These are phyloP conservation scores for Saxophila tyrrhenica DNA, from an alignment of 495 filamentous ascomycete genomes.

Conservation along the genomic window DNA sequence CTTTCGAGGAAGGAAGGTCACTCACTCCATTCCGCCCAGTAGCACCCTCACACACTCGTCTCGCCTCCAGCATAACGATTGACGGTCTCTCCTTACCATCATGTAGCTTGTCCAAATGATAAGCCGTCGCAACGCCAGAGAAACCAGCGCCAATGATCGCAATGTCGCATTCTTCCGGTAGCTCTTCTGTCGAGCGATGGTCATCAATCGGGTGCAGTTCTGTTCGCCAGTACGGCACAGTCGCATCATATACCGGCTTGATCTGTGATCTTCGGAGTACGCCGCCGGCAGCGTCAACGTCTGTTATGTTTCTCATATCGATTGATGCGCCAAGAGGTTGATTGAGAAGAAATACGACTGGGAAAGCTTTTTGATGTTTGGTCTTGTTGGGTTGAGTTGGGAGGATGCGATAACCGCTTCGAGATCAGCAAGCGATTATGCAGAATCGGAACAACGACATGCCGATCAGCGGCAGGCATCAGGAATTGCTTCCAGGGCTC, in stretches of 20 bases:
- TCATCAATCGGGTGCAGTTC: conserved; percentile 31
- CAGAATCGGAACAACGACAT: too few species aligned
- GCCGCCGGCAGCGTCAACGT: neutral
- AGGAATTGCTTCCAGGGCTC: too few species aligned
- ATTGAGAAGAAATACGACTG: too few species aligned
- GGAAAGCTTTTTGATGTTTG: too few species aligned
- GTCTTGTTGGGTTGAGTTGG: too few species aligned
- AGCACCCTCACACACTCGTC: neutral
- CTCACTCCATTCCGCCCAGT: conserved; percentile 12
- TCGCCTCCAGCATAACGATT: neutral
- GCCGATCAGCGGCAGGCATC: too few species aligned
- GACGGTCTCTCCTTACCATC: neutral
- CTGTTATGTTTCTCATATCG: neutral
- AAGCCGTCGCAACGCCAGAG: neutral
- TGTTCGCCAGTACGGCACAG: conserved; percentile 30
- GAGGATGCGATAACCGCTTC: too few species aligned
- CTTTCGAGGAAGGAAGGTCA: conserved; percentile 1
- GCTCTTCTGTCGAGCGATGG: conserved; percentile 26
- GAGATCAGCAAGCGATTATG: too few species aligned
- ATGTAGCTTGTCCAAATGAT: neutral
- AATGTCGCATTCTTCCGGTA: conserved; percentile 22
- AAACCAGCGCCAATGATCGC: neutral
- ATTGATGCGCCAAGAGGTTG: too few species aligned
- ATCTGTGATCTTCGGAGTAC: neutral
- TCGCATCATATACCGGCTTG: conserved; percentile 24